These are phyloP conservation scores for Picocystis sp. DNA, from an alignment of 163 green algal species.

Conservation along the genomic window DNA sequence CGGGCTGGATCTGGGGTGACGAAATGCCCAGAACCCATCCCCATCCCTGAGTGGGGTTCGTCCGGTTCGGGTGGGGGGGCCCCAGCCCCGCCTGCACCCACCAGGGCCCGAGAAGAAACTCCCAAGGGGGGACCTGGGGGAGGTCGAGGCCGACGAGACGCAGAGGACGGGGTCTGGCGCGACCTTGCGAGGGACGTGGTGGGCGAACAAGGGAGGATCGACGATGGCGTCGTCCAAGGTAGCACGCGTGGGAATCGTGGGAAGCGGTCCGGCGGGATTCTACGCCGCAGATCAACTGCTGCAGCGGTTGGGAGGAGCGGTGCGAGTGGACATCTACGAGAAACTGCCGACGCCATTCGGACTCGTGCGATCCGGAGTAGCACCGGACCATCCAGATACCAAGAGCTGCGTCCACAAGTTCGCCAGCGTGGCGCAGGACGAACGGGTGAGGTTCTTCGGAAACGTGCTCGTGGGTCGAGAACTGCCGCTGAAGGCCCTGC, in stretches of 20 bases:
- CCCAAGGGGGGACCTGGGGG: too few relatives aligned
- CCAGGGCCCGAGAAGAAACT: too few relatives aligned
- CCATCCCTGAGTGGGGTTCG: too few relatives aligned
- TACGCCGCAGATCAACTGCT: conserved; percentile 62
- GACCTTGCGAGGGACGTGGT: too few relatives aligned
- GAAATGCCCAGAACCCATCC: too few relatives aligned
- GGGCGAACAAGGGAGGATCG: too few relatives aligned
- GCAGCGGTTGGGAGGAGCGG: conserved; percentile 32
- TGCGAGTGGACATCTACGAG: conserved; percentile 50
- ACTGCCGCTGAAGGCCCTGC: conserved; percentile 15
- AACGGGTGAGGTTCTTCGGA: conserved; percentile 47
- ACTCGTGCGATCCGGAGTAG: conserved; percentile 74
- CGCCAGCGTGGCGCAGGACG: conserved; percentile 15
- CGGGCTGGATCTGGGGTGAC: too few relatives aligned
- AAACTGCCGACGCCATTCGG: conserved; percentile 79
- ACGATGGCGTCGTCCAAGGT: too few relatives aligned
- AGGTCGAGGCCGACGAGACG: too few relatives aligned
- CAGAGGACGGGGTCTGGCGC: too few relatives aligned
- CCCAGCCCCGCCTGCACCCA: too few relatives aligned
- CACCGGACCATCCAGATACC: conserved; percentile 85
- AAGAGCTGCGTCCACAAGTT: conserved; percentile 39
- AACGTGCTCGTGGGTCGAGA: conserved; percentile 33
- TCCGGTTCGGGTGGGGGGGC: too few relatives aligned
- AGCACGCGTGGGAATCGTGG: conserved; percentile 31
- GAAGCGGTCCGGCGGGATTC: conserved; percentile 63